Conservation (phyloP, 2,329 filamentous ascomycete species). For the Emericellopsis atlantica region DNA sequence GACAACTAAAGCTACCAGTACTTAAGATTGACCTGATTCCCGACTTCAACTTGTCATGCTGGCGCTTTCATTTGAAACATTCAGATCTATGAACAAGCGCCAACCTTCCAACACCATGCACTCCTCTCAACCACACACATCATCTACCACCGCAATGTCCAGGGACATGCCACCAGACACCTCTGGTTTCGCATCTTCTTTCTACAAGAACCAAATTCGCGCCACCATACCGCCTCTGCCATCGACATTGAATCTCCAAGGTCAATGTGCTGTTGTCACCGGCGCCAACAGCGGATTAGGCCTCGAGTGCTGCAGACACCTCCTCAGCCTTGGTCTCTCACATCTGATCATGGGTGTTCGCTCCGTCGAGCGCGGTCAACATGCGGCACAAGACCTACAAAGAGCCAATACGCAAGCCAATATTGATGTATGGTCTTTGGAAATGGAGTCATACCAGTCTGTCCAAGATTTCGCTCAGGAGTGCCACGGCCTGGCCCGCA, state of each 20-base stretch:
- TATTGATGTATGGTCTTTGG: constrained; percentile 11
- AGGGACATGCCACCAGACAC: too few species aligned
- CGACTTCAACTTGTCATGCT: too few species aligned
- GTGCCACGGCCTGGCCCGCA: constrained; percentile 5
- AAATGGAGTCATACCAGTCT: constrained; percentile 13
- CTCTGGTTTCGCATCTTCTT: too few species aligned
- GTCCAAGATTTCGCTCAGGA: constrained; percentile 7
- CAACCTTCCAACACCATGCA: too few species aligned
- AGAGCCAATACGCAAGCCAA: constrained; percentile 1
- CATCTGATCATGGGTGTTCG: constrained; percentile 28
- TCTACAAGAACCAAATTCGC: too few species aligned
- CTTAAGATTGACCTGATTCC: too few species aligned
- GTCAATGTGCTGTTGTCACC: constrained; percentile 26
- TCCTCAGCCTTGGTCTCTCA: constrained; percentile 20
- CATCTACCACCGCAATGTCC: too few species aligned
- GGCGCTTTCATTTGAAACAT: too few species aligned
- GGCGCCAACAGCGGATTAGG: constrained; percentile 30
- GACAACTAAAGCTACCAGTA: too few species aligned
- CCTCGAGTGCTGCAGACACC: constrained; percentile 25
- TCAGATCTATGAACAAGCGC: too few species aligned
- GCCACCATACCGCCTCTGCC: not conserved
- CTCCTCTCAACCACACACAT: too few species aligned
- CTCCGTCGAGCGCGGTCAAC: constrained; percentile 6
- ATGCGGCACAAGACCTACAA: constrained; percentile 5
- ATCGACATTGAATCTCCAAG: constrained; percentile 1